Base-by-base conservation (phyloP, 495 filamentous ascomycete genomes). In the Penicillium canescens region DNA sequence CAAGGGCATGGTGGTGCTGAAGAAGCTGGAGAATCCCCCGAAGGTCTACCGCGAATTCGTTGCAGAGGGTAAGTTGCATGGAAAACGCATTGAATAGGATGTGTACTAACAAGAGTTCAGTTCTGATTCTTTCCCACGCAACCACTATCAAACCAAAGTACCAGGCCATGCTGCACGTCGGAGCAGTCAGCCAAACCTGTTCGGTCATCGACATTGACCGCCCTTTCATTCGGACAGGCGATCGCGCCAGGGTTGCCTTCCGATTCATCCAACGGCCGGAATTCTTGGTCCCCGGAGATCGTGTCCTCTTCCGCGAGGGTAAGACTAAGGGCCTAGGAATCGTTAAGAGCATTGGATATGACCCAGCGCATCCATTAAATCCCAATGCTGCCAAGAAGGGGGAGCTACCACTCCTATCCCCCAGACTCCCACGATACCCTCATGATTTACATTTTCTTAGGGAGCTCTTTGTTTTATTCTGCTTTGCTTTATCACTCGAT, bases 81-180 rank as follows among this genome's bases (percentile, higher is more conserved):
- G 20, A 45, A 42, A 21, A 4, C 14, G 18, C 14, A 18, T 14
- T 14, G 8, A 36, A 38, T 42, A 16, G 34, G 34, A 12, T 14
- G 16, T 12, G 35, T 54, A 39, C 60, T 69, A 59, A 65, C 47
- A 47, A 36, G 18, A 12, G 34, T 45, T 3, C 44, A 91, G 94
- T 98, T 3, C 81, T 98, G 6, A 98, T 98, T 55, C 79, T 98
- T 7, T 92, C 88, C 4, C 94, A 98, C 66, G 94, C 94, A 1
- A 98, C 94, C n/a, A 98, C 94, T 41, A 98, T 98, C 70, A 94
- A 95, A 67, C 91, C 90, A 6, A 92, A 92, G 62, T 98, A 98
- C 65, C 94, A 98, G 70, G 95, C 94, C 5, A 98, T 98, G 94
- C 81, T 98, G 18, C 94, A 98, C 62, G 94, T 98, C 16, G 94